These are phyloP conservation scores for Candida sanyaensis DNA, from an alignment of 1,139 yeast genomes.

Conservation along the genomic window DNA sequence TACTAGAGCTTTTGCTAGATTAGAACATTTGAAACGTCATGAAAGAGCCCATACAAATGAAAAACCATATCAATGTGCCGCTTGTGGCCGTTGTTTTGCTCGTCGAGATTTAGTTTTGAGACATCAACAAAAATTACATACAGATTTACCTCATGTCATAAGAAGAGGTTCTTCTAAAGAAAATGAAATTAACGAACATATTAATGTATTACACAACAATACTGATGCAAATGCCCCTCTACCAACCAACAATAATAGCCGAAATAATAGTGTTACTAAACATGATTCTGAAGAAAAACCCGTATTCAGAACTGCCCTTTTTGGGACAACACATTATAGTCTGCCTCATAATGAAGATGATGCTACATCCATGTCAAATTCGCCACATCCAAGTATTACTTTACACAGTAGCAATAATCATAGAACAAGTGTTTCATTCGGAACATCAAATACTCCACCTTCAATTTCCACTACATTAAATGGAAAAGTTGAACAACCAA, in stretches of 20 bases:
- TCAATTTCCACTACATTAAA: not conserved
- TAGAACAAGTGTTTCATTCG: conserved; percentile 15
- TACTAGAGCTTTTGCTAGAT: conserved; percentile 92
- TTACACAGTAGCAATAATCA: conserved; percentile 13
- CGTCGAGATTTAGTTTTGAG: conserved; percentile 49
- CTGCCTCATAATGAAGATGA: conserved; percentile 12
- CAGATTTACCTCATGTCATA: conserved; percentile 25
- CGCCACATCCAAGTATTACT: conserved; percentile 15
- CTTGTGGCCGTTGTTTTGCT: conserved; percentile 53
- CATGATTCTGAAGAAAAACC: conserved; percentile 12
- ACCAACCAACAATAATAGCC: conserved; percentile 19
- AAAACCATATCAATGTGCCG: conserved; percentile 75
- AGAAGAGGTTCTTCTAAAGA: conserved; percentile 23
- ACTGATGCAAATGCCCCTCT: conserved; percentile 48
- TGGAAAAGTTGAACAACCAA: conserved; percentile 2
- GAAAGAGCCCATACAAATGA: conserved; percentile 95
- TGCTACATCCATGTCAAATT: conserved; percentile 7
- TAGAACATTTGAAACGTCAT: conserved; percentile 93
- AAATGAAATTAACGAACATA: conserved; percentile 34
- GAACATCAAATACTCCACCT: conserved; percentile 1
- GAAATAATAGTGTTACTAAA: not conserved
- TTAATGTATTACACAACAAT: conserved; percentile 45
- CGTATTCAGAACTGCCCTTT: conserved; percentile 25
- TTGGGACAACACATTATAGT: conserved; percentile 11
- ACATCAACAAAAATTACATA: conserved; percentile 47